Percentiles rank a stretch among this genome's conserved stretches.
Conservation (phyloP, 176 grass and related monocot species). For the Pontederia crassipes region DNA sequence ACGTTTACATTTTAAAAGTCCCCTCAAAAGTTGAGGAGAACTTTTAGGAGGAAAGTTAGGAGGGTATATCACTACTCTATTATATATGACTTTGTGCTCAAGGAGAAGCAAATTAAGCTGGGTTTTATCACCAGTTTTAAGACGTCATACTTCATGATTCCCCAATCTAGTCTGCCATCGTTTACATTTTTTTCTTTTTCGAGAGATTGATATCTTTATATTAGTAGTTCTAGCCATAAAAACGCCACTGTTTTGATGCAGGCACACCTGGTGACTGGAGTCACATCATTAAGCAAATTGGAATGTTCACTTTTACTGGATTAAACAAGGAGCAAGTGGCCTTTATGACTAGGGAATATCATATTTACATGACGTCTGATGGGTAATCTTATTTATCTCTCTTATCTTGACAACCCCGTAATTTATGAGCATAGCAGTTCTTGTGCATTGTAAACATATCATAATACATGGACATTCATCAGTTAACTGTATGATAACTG, state of each 20-base stretch:
- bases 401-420: neutral
- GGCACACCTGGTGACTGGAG: conserved; percentile 94
- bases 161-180: too few species aligned
- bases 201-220: neutral
- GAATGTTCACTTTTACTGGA: conserved; percentile 99
- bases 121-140: too few species aligned
- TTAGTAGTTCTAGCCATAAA: neutral
- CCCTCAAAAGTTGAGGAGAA: too few species aligned
- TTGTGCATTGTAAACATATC: neutral
- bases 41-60: too few species aligned
- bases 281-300: conserved; percentile 98
- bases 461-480: too few species aligned
- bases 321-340: conserved; percentile 82
- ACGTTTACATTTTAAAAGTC: too few species aligned
- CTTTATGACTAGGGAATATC: conserved; percentile 88
- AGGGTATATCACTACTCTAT: too few species aligned
- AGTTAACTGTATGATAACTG: too few species aligned
- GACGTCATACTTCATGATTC: too few species aligned
- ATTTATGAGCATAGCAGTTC: neutral
- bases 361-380: conserved; percentile 99
- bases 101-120: too few species aligned
- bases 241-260: conserved; percentile 19
- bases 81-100: too few species aligned
- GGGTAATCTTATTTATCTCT: conserved; percentile 45
- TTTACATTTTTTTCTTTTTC: too few species aligned